phyloP scores from a whole-genome alignment of 345 rosid genomes.

The Leavenworthia alabamica region DNA sequence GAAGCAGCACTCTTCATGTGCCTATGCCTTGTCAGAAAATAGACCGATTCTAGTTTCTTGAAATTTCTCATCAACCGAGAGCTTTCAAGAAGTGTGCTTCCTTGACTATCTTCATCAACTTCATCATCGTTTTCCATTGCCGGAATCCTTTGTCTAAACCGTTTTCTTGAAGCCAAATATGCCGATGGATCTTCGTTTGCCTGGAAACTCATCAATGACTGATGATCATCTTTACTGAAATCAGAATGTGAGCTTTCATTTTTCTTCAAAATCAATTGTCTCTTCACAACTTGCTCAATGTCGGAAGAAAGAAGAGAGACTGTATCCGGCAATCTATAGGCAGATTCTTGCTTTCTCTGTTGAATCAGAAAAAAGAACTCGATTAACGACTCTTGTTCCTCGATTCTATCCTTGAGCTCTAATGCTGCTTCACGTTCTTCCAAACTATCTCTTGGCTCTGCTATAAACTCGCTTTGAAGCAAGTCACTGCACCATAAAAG shows the following conservation, averaged over 20 bases:
- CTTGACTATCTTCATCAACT: conserved; percentile 43
- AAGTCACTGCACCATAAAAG: conserved; percentile 49
- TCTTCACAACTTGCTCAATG: conserved; percentile 68
- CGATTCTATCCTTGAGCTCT: conserved; percentile 66
- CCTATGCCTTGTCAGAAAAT: conserved; percentile 69
- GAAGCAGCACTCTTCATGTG: conserved; percentile 38
- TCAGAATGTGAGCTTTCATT: too few species aligned
- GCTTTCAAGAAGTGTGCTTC: conserved; percentile 50
- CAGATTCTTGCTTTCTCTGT: conserved; percentile 69
- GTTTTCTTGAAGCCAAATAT: conserved; percentile 59
- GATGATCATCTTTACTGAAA: too few species aligned
- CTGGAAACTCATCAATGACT: conserved; percentile 30
- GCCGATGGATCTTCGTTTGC: conserved; percentile 44
- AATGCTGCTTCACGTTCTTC: conserved; percentile 88
- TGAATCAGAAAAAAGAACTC: conserved; percentile 74
- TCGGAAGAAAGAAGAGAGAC: conserved; percentile 69
- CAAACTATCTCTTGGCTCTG: conserved; percentile 60
- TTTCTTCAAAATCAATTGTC: conserved; percentile 50
- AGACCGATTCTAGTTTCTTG: conserved; percentile 81
- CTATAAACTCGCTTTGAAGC: conserved; percentile 73
- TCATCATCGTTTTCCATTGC: conserved; percentile 32
- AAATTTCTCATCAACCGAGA: conserved; percentile 81
- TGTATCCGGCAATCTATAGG: conserved; percentile 58
- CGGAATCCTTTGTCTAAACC: conserved; percentile 46
- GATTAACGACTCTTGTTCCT: conserved; percentile 78